A percentile compares a stretch with the other conserved stretches of the same genome.
These are phyloP conservation scores for Pisolithus albus DNA, from an alignment of 768 basidiomycete genomes.

Conservation along the genomic window DNA sequence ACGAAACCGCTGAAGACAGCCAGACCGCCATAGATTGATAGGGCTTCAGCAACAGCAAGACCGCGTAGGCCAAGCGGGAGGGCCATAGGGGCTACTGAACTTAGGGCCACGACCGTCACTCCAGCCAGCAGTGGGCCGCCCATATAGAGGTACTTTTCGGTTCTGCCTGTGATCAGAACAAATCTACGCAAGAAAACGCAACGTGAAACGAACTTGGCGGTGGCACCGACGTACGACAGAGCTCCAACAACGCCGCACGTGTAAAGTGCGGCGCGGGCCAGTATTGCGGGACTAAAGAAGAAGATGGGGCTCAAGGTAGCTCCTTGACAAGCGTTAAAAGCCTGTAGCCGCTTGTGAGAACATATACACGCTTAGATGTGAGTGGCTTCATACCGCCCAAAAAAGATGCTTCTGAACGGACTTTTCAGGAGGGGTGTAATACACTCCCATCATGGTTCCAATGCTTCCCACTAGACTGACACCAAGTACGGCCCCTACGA, in stretches of 20 bases:
- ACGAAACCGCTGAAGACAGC: conserved; percentile 85
- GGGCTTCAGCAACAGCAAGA: conserved; percentile 67
- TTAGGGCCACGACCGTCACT: conserved; percentile 80
- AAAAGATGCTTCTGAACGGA: conserved; percentile 70
- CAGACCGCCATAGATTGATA: conserved; percentile 82
- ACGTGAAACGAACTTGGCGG: conserved; percentile 52
- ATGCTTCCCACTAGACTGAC: conserved; percentile 74
- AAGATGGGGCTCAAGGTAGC: conserved; percentile 84
- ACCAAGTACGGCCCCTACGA: conserved; percentile 70
- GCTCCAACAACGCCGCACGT: conserved; percentile 83
- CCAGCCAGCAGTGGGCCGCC: conserved; percentile 87
- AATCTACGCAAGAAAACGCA: not conserved
- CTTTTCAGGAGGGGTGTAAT: conserved; percentile 73
- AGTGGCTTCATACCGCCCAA: conserved; percentile 54
- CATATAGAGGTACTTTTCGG: conserved; percentile 79
- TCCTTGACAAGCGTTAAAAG: conserved; percentile 82
- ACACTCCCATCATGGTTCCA: conserved; percentile 79
- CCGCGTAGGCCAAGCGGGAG: conserved; percentile 78
- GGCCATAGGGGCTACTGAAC: conserved; percentile 82
- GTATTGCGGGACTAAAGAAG: conserved; percentile 78
- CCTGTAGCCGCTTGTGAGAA: conserved; percentile 32
- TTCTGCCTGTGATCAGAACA: conserved; percentile 29
- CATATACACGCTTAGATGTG: not conserved
- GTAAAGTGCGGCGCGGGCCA: conserved; percentile 83
- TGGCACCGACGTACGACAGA: conserved; percentile 82